These are phyloP conservation scores for Cordyceps fumosorosea DNA, from an alignment of 2,329 filamentous ascomycete species.

Conservation along the genomic window DNA sequence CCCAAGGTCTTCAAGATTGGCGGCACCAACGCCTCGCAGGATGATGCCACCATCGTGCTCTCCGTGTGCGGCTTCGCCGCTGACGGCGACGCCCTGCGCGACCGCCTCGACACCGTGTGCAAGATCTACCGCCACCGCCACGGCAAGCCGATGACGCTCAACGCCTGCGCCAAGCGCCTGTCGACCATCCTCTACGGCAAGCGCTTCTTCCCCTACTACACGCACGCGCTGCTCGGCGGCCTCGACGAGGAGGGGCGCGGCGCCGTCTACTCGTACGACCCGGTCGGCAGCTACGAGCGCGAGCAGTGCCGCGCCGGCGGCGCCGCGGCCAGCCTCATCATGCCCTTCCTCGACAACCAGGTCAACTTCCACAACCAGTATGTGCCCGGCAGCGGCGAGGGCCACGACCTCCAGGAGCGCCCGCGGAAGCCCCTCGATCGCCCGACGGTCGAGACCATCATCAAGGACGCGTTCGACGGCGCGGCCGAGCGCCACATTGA, in stretches of 20 bases:
- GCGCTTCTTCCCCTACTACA: slow-evolving; percentile 99
- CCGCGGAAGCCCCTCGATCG: slow-evolving; percentile 63
- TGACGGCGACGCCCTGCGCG: slow-evolving; percentile 87
- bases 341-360: slow-evolving; percentile 98
- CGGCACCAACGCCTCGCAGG: slow-evolving; percentile 77
- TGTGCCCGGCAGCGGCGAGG: slow-evolving; percentile 75
- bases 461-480: slow-evolving; percentile 96
- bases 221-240: slow-evolving; percentile 87
- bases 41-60: slow-evolving; percentile 78
- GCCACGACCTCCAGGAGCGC: slow-evolving; percentile 71
- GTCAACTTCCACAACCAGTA: slow-evolving; percentile 99
- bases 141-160: slow-evolving; percentile 90
- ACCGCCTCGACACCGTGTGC: slow-evolving; percentile 87
- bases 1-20: slow-evolving; percentile 98
- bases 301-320: slow-evolving; percentile 94
- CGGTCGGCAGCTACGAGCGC: slow-evolving; percentile 93
- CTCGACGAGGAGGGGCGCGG: slow-evolving; percentile 92
- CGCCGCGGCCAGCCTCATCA: slow-evolving; percentile 88
- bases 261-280: slow-evolving; percentile 94
- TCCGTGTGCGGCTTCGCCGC: slow-evolving; percentile 95
- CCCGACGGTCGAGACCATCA: slow-evolving; percentile 72
- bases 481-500: slow-evolving; percentile 98
- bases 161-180: slow-evolving; percentile 89
- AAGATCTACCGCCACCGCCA: slow-evolving; percentile 99
- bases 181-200: slow-evolving; percentile 95